Evolutionary conservation across 164 flowering plant species (phyloP).

Genomic region (Nymphaea thermarum): DNA sequence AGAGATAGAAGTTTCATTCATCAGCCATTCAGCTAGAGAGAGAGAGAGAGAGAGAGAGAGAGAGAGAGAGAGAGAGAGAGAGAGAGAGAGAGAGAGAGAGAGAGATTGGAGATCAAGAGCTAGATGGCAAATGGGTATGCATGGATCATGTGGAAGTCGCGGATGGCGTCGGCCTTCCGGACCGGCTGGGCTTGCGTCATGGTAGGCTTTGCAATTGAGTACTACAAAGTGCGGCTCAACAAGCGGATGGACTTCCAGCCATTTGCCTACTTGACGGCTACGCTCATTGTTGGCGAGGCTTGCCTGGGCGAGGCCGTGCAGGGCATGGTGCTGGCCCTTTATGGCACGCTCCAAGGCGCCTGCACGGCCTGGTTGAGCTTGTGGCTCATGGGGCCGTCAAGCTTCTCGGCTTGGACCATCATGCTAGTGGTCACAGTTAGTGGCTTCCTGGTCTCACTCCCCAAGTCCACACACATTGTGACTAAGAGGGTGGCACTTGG

Average conservation of each 20-base stretch:
- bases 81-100: not conserved
- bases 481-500: constrained; percentile 59
- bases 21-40: no score
- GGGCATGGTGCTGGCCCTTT: constrained; percentile 44
- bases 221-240: not conserved
- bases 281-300: constrained; percentile 47
- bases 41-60: no score
- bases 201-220: constrained; percentile 26
- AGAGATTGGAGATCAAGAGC: no score
- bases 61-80: no score
- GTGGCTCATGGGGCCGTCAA: constrained; percentile 48
- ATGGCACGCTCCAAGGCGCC: constrained; percentile 40
- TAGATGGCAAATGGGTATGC: constrained; percentile 11
- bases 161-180: constrained; percentile 47
- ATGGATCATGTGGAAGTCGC: constrained; percentile 31
- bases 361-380: constrained; percentile 44
- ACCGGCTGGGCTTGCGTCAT: constrained; percentile 58
- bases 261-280: constrained; percentile 51
- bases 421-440: constrained; percentile 37
- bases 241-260: constrained; percentile 10
- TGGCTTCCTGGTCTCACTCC: constrained; percentile 44
- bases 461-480: constrained; percentile 36
- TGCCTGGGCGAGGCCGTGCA: constrained; percentile 57
- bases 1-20: no score
- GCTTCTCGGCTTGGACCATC: constrained; percentile 17